Percentiles rank a stretch among this genome's conserved stretches.
Evolutionary conservation across 176 grass and related monocot genomes (phyloP).

Genomic region (Oryza brachyantha): DNA sequence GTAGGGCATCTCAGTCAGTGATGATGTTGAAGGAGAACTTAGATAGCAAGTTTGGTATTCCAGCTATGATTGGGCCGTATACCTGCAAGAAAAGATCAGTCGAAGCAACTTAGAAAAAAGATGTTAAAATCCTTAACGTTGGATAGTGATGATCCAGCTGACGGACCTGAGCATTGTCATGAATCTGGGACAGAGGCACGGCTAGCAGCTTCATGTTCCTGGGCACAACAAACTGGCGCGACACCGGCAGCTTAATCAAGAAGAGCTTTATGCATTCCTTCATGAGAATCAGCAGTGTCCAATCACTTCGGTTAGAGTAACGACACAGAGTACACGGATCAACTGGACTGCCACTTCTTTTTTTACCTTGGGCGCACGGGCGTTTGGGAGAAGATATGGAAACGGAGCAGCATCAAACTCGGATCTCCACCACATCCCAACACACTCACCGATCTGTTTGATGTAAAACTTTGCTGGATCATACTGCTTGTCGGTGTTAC

Average conservation of each 20-base stretch:
- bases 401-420: constrained; percentile 48
- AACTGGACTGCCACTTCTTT: too few relatives aligned
- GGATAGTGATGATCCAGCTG: not conserved
- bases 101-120: not conserved
- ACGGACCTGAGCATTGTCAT: constrained; percentile 53
- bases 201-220: constrained; percentile 56
- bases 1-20: constrained; percentile 9
- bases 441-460: constrained; percentile 39
- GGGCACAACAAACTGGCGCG: constrained; percentile 44
- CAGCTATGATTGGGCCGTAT: constrained; percentile 58
- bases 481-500: not conserved
- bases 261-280: constrained; percentile 77
- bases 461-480: not conserved
- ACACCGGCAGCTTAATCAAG: constrained; percentile 50
- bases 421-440: constrained; percentile 59
- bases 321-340: not conserved
- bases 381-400: constrained; percentile 50
- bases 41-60: constrained; percentile 49
- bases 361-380: constrained; percentile 32
- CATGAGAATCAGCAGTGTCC: not conserved
- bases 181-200: constrained; percentile 55
- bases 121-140: not conserved
- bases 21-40: constrained; percentile 58
- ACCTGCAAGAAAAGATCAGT: constrained; percentile 23
- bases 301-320: not conserved